Conservation (phyloP, 805 yeast species). For the Saccharomycopsis oosterbeekiorum region DNA sequence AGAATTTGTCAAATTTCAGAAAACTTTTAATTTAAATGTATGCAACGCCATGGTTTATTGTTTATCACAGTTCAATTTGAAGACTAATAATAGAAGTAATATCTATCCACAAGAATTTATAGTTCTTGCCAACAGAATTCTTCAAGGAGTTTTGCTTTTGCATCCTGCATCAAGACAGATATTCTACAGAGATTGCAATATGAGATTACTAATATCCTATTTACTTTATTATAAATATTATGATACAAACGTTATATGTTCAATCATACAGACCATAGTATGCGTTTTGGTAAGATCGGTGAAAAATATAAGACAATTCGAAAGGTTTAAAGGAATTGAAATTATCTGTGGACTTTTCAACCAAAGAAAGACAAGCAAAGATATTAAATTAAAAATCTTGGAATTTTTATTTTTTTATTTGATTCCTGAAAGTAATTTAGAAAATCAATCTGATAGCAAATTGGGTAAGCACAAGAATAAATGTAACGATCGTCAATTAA, state of each 20-base stretch:
- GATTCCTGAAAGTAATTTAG: conserved; percentile 42
- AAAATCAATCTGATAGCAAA: conserved; percentile 9
- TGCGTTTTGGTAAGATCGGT: conserved; percentile 49
- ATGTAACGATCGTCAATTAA: background rate
- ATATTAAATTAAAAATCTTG: conserved; percentile 50
- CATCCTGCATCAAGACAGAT: conserved; percentile 46
- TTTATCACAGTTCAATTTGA: conserved; percentile 21
- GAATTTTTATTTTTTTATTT: conserved; percentile 64
- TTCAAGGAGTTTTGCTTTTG: conserved; percentile 52
- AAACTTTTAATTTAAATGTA: conserved; percentile 43
- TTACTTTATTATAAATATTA: conserved; percentile 11
- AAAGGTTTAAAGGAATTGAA: conserved; percentile 44
- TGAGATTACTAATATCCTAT: conserved; percentile 23
- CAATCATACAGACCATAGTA: conserved; percentile 44
- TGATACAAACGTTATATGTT: conserved; percentile 25
- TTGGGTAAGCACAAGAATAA: background rate
- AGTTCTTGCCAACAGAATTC: conserved; percentile 27
- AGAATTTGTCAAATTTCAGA: conserved; percentile 39
- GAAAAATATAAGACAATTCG: conserved; percentile 49
- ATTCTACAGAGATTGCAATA: conserved; percentile 34
- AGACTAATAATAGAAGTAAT: conserved; percentile 13
- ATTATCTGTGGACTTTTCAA: conserved; percentile 38
- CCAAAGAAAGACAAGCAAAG: conserved; percentile 33
- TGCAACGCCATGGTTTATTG: conserved; percentile 28
- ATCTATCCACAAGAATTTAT: conserved; percentile 19